Evolutionary conservation across 352 stramenopile species (phyloP), one percentile per base, ranked within the genome.

Genomic region (Saprolegnia parasitica): DNA sequence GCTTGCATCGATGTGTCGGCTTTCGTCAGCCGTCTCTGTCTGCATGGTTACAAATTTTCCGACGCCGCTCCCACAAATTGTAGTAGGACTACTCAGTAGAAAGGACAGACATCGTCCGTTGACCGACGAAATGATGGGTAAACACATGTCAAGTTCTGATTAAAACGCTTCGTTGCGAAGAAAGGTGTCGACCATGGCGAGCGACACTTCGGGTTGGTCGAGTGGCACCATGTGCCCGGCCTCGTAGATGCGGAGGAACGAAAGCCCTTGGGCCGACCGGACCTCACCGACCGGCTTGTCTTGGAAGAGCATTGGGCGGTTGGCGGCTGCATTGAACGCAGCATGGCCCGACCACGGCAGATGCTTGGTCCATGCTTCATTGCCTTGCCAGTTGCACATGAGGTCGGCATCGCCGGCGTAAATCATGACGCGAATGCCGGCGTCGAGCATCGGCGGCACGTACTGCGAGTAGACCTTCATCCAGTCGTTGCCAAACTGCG

Each of bases 371-470:
- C 90, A 78, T 35, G 81, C 86, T 8, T 71, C 57, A 49, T 92
- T 84, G 65, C 87, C 88, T 11, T 56, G 72, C 29, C 83, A 78
- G 4, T 86, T 81, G 13, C 72, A 56, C 5, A 66, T 63, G 21
- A 91, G 37, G 47, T 90, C 84, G 8, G 75, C 61, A 4, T 99
- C 97, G 63, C 97, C 97, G 13, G 91, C 89, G 79, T 99, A 99
- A 62, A 99, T 92, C 23, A 99, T 79, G 13, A 97, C 93, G 0
- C 82, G 81, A 13, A 90, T 64, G 16, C 74, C 71, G 23, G 77
- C 76, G 45, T 89, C 75, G 20, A 99, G 76, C 57, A 99, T 74
- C 49, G 97, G 88, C 0, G 81, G 80, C 15, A 98, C 77, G 62
- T 90, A 88, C 8, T 75, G 71, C 37, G 89, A 81, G 74, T 95